Evolutionary conservation across 345 rosid genomes (phyloP), one percentile per base, ranked within the genome.

Genomic region (Hibiscus tridactylites): DNA sequence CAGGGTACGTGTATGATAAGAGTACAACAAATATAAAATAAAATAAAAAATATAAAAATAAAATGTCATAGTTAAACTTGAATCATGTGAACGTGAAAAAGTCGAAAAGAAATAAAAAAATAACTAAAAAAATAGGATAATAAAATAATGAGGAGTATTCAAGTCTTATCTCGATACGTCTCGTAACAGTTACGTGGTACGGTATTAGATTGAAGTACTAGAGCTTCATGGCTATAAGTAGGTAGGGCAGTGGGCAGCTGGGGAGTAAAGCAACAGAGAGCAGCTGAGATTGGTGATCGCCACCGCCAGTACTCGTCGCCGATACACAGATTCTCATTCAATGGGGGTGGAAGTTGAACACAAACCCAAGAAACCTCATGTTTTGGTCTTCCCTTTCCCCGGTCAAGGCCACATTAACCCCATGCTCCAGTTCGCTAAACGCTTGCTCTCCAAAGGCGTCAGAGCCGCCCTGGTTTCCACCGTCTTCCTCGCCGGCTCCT

Each of bases 371-470:
- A 63, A 26, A 31, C 44, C 75, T 60, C 83, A 80, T 54, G 73
- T 39, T 42, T 29, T 83, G 9, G 16, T 78, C 52, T n/a, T 83
- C 35, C 79, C 83, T 0, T 74, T 50, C 54, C 76, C 83, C 0
- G 71, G 17, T 9, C 86, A 83, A 56, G 84, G 86, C 4, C 86
- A 80, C 71, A 71, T 80, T 16, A 83, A 76, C 31, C 82, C 82
- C 5, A 57, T 78, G 69, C 67, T 83, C 29, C 76, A 80, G 46
- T 80, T 80, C 61, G 71, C 78, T n/a, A 83, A 80, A 37, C 83
- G 83, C 7, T 68, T 83, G n/a, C 65, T 63, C 47, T 69, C 70
- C 59, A 73, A 74, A 71, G 80, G 82, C 21, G 74, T 83, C 15
- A 78, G 68, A 8, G 68, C 61, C 60, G 73, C 82, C 5, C 39